phyloP scores from a whole-genome alignment of 176 grass and related monocot species.

The Hsuehochloa calcarea region DNA sequence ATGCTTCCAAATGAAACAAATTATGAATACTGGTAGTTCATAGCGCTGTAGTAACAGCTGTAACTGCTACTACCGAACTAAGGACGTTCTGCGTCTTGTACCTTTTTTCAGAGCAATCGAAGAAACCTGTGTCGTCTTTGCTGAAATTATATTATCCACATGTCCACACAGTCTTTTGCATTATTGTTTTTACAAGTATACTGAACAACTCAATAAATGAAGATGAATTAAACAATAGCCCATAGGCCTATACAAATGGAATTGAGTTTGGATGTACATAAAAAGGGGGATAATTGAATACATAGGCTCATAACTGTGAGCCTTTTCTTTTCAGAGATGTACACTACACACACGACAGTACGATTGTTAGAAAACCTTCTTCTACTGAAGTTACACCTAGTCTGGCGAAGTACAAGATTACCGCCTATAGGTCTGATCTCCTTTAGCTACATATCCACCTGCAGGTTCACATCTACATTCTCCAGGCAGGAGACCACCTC shows the following conservation, averaged over 20 bases:
- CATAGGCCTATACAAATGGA: neutral
- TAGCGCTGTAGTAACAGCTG: neutral
- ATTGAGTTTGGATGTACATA: neutral
- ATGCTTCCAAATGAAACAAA: neutral
- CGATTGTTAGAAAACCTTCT: conserved; percentile 35
- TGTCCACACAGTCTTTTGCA: neutral
- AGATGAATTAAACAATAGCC: neutral
- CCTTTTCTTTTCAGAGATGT: conserved; percentile 31
- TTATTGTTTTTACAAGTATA: neutral
- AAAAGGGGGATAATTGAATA: neutral
- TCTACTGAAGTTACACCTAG: conserved; percentile 33
- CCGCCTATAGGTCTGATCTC: neutral
- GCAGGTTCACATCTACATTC: conserved; percentile 30
- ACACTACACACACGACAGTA: neutral
- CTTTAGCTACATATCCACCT: conserved; percentile 32
- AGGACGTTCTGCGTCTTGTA: neutral
- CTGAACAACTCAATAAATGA: neutral
- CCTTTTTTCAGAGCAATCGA: neutral
- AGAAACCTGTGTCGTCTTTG: too few species aligned
- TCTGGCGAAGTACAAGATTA: conserved; percentile 19
- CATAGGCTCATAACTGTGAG: neutral
- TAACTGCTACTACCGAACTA: neutral
- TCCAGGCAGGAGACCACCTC: conserved; percentile 67
- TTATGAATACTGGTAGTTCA: neutral
- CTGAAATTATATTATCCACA: neutral